Evolutionary conservation across 1,284 basidiomycete species (phyloP).

Genomic region (Apiotrichum sp.): DNA sequence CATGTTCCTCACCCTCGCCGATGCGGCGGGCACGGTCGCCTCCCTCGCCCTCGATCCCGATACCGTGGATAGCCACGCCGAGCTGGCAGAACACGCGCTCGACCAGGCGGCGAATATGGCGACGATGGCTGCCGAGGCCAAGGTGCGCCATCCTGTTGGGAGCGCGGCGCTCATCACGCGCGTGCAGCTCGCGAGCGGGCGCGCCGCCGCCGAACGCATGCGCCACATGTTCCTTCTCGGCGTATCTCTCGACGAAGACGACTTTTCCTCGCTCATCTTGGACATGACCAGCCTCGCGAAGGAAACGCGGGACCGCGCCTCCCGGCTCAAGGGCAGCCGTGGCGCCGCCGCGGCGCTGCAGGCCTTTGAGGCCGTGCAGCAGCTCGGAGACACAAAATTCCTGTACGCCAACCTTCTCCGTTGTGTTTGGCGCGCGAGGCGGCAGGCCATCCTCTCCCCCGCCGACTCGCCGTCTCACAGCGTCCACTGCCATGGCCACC

Average conservation of each 20-base stretch:
- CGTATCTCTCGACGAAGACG: conserved; percentile 37
- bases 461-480: background rate
- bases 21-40: conserved; percentile 32
- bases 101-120: conserved; percentile 46
- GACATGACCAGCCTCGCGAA: conserved; percentile 38
- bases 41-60: conserved; percentile 25
- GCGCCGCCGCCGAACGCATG: conserved; percentile 32
- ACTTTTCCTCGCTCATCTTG: conserved; percentile 34
- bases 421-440: conserved; percentile 35
- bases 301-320: conserved; percentile 35
- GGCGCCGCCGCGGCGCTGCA: conserved; percentile 28
- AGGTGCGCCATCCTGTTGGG: conserved; percentile 24
- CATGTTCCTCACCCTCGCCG: conserved; percentile 34
- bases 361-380: conserved; percentile 37
- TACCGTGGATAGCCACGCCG: conserved; percentile 32
- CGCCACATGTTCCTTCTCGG: conserved; percentile 37
- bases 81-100: conserved; percentile 41
- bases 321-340: conserved; percentile 34
- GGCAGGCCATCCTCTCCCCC: background rate
- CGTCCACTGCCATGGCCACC: background rate
- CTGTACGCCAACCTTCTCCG: conserved; percentile 38
- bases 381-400: conserved; percentile 37
- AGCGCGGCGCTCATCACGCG: conserved; percentile 39
- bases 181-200: conserved; percentile 39
- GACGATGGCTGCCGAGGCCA: conserved; percentile 27